Evolutionary conservation across 2,329 filamentous ascomycete species (phyloP).

Genomic region (Xylaria digitata): DNA sequence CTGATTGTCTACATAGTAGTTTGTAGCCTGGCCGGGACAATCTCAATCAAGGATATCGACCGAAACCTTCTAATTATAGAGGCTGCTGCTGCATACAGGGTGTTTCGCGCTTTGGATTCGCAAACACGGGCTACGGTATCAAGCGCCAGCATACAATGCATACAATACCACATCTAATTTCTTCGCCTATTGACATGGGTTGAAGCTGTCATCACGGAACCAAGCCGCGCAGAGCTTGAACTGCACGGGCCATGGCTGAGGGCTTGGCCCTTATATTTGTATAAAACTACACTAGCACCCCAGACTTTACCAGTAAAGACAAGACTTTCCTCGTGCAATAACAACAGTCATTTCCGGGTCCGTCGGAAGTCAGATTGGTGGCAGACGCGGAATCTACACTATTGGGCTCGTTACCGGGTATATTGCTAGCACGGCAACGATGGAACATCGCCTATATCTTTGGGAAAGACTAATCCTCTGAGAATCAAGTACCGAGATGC

Average conservation of each 20-base stretch:
- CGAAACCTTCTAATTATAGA: too few relatives aligned
- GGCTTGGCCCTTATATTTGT: neutral
- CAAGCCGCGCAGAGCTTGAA: neutral
- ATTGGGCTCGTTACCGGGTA: neutral
- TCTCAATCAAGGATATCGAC: too few relatives aligned
- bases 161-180: neutral
- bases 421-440: conserved; percentile 6
- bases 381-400: too few relatives aligned
- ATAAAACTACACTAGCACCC: neutral
- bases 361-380: neutral
- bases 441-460: conserved; percentile 8
- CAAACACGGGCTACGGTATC: neutral
- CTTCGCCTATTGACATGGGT: neutral
- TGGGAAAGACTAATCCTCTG: neutral
- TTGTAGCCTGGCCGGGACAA: too few relatives aligned
- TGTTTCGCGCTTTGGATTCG: neutral
- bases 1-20: too few relatives aligned
- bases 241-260: neutral
- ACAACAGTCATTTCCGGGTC: neutral
- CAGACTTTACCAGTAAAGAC: neutral
- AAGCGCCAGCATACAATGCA: neutral
- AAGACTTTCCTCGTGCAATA: neutral
- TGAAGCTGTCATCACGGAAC: neutral
- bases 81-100: neutral
- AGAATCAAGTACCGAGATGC: conserved; percentile 46